Base-by-base conservation (phyloP, 768 basidiomycete species). In the Sarcodon sp. region DNA sequence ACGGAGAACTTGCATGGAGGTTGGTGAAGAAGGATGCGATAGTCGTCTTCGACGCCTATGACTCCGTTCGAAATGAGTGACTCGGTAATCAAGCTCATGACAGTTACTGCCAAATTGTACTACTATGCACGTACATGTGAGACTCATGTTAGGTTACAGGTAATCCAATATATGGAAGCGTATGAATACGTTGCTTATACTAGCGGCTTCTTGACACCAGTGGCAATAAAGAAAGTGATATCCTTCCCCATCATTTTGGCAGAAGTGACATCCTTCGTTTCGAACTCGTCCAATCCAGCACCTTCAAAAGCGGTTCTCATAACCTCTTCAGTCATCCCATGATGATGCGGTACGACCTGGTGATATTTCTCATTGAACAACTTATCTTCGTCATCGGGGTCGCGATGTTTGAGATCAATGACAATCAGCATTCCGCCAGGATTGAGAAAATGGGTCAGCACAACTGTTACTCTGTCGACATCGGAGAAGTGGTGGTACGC, bases 401-500 rank as follows among this genome's bases (percentile, higher is more conserved):
- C 47, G 12, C 52, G 50, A 46, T 62, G 66, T 16, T 69, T 57
- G 33, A 78, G 55, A 51, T 87, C 85, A 4, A 69, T 61, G 12
- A 87, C 73, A 38, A 86, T 63, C 0, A 87, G 65, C 31, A 64
- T 60, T 0, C 80, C 85, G 1, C 75, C 72, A 0, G 79, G 78
- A 50, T 77, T 83, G 53, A 88, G 65, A 57, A 77, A 77, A 37
- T 61, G 64, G 2, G 64, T 67, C n/a, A 87, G 69, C 2, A 63
- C 62, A 12, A 64, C 63, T 6, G 84, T 86, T 31, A 72, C 71
- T 9, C 62, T 60, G 7, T 66, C 61, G 53, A 78, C 69, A 27
- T 71, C 70, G 5, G 61, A 47, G 47, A 84, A 69, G 57, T 84
- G 82, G 52, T 84, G 82, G 55, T 81, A 84, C 1, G 83, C 67